A percentile compares a stretch with the other conserved stretches of the same genome.
phyloP scores from a whole-genome alignment of 202 grass and related monocot genomes.

The Zizania palustris region DNA sequence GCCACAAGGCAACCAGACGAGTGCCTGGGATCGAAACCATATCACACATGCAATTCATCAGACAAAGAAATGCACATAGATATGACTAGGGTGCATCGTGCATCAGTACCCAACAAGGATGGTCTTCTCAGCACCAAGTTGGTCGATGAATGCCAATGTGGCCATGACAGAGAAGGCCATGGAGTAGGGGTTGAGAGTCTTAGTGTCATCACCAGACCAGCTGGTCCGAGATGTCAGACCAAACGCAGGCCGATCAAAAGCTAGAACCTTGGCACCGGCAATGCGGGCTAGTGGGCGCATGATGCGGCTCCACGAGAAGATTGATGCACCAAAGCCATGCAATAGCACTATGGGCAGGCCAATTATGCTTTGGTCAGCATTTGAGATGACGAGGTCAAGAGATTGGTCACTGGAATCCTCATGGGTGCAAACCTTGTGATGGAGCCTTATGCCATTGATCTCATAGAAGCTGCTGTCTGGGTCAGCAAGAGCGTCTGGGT shows the following conservation, averaged over 20 bases:
- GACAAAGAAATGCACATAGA: background rate
- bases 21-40: slow-evolving; percentile 66
- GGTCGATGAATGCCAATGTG: slow-evolving; percentile 74
- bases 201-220: slow-evolving; percentile 41
- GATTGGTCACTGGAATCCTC: slow-evolving; percentile 41
- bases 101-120: slow-evolving; percentile 72
- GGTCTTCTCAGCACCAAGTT: slow-evolving; percentile 53
- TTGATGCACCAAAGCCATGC: slow-evolving; percentile 85
- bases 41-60: background rate
- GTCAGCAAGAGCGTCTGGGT: slow-evolving; percentile 65
- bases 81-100: background rate
- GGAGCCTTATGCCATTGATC: slow-evolving; percentile 65
- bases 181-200: slow-evolving; percentile 79
- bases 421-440: slow-evolving; percentile 78
- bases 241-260: slow-evolving; percentile 89
- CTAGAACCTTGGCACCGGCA: slow-evolving; percentile 75
- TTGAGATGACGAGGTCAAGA: background rate
- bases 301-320: slow-evolving; percentile 81
- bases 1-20: slow-evolving; percentile 86
- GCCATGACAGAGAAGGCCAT: slow-evolving; percentile 80
- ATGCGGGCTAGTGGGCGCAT: slow-evolving; percentile 63
- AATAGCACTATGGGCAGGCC: slow-evolving; percentile 65
- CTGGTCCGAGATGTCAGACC: slow-evolving; percentile 62
- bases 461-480: slow-evolving; percentile 87
- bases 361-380: background rate